Base-by-base conservation (phyloP, 2,329 filamentous ascomycete genomes). In the Fusarium albosuccineum region DNA sequence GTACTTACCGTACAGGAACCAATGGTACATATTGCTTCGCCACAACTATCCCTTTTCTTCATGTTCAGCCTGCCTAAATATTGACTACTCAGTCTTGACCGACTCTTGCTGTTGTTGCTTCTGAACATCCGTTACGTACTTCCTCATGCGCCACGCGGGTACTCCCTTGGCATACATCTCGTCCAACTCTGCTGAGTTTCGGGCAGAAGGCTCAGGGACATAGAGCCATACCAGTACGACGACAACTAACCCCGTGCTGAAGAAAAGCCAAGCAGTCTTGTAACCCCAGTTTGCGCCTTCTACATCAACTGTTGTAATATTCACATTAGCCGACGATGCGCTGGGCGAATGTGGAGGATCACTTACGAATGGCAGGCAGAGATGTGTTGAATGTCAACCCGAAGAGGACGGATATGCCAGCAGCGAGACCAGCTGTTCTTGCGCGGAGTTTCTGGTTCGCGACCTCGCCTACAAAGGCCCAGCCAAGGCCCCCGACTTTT, bases 201-300 rank as follows among this genome's bases (percentile, higher is more conserved):
- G 11, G 11, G 17, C n/a, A 0, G 44, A 30, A 14, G 26, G 27
- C 44, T 48, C 44, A 2, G 44, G 44, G 27, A 48, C 26, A 2
- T 30, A 48, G 5, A 48, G 33, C n/a, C 30, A 48, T 11, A 48
- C 26, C 6, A 33, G 10, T 9, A 33, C 8, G 13, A 16, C 17
- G 13, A 27, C 30, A 8, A 48, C 26, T 8, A 48, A 17, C 33
- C 44, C 44, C 6, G 44, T 48, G 14, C 44, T 29, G 44, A 48
- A 48, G 17, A 48, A 48, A 3, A 48, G 44, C 44, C 44, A 48
- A 9, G 44, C 44, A 9, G 44, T 48, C 16, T 48, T 48, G 11
- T 48, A 48, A 10, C 30, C 30, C 44, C 44, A 48, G n/a, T 48
- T 30, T 13, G 44, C 44, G 2, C 44, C 44, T 13, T 48, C 14